Percentiles rank a stretch among this genome's conserved stretches.
Conservation (phyloP, 768 basidiomycete genomes). For the Chalciporus pseudorubinellus region DNA sequence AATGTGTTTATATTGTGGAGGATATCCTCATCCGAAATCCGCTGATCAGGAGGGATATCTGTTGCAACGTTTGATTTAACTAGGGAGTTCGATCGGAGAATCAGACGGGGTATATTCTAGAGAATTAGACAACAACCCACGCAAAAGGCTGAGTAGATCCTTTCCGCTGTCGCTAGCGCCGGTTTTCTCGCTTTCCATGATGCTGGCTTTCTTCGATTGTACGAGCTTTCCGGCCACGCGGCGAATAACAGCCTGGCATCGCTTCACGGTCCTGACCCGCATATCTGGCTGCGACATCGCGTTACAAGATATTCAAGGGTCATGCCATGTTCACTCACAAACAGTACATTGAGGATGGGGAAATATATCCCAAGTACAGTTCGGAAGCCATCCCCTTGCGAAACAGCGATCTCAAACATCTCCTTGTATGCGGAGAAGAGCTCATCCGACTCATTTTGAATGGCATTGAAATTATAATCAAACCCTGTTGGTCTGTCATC, state of each 20-base stretch:
- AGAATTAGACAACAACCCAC: constrained; percentile 44
- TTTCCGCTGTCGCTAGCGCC: constrained; percentile 56
- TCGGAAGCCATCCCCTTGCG: constrained; percentile 47
- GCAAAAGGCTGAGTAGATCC: constrained; percentile 74
- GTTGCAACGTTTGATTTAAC: constrained; percentile 81
- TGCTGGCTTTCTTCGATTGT: constrained; percentile 73
- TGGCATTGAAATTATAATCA: constrained; percentile 82
- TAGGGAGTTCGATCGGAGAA: constrained; percentile 29
- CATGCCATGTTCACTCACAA: constrained; percentile 43
- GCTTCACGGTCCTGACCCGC: constrained; percentile 45
- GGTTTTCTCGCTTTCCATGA: constrained; percentile 54
- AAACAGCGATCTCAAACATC: constrained; percentile 74
- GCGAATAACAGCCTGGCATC: constrained; percentile 60
- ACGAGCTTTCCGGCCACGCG: constrained; percentile 74
- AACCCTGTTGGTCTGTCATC: constrained; percentile 53
- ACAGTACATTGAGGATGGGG: constrained; percentile 51
- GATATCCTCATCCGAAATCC: constrained; percentile 86
- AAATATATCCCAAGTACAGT: constrained; percentile 54
- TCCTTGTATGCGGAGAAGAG: constrained; percentile 79
- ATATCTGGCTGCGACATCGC: constrained; percentile 48
- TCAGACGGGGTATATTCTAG: constrained; percentile 7
- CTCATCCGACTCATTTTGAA: constrained; percentile 75
- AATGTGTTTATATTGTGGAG: constrained; percentile 85
- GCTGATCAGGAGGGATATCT: constrained; percentile 64
- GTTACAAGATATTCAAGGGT: not conserved